Conservation (phyloP, 768 basidiomycete genomes). For the Lentinula lateritia region DNA sequence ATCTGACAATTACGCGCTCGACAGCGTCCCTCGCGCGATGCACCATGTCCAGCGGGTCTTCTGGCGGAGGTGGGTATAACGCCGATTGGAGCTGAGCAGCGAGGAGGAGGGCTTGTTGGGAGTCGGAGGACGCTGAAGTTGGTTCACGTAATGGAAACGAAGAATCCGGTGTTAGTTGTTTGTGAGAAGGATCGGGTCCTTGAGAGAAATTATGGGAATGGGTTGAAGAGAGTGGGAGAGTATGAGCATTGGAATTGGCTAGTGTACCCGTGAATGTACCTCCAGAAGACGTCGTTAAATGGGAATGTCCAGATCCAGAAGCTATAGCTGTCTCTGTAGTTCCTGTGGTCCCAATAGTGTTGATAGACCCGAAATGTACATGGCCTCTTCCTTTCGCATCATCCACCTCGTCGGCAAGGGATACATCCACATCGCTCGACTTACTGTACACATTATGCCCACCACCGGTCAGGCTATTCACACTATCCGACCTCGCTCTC, state of each 20-base stretch:
- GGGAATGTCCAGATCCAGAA: conserved; percentile 1
- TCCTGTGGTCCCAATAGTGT: too few species aligned
- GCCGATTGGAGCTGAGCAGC: conserved; percentile 61
- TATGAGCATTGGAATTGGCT: neutral
- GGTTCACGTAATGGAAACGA: too few species aligned
- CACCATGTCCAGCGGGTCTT: conserved; percentile 57
- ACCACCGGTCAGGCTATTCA: neutral
- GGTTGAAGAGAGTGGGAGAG: too few species aligned
- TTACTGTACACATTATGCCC: neutral
- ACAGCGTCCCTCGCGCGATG: conserved; percentile 55
- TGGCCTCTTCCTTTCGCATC: too few species aligned
- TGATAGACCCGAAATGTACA: too few species aligned
- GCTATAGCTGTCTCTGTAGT: too few species aligned
- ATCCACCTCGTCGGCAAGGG: too few species aligned
- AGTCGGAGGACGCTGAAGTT: neutral
- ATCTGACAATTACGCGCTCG: conserved; percentile 54
- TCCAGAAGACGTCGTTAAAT: neutral
- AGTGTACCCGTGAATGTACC: too few species aligned
- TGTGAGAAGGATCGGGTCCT: conserved; percentile 6
- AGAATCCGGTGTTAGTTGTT: too few species aligned
- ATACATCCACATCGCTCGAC: too few species aligned
- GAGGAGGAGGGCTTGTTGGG: conserved; percentile 12
- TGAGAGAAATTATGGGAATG: too few species aligned
- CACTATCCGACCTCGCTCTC: neutral
- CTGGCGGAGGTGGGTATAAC: conserved; percentile 51